These are phyloP conservation scores for Raphanus hybrid DNA, from an alignment of 441 rosid genomes.

Conservation along the genomic window DNA sequence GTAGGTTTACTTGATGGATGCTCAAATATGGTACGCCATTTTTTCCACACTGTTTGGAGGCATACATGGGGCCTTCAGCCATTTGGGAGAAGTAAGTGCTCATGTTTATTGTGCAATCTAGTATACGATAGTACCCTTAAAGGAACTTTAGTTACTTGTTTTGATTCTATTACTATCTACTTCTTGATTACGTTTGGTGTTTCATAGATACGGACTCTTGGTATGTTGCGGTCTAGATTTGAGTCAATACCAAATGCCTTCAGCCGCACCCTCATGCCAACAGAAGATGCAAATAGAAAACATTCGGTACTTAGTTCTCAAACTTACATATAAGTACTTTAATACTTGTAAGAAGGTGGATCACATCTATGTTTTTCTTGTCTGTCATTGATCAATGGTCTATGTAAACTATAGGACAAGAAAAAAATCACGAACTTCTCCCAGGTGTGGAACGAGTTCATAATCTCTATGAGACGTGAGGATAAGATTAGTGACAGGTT, in stretches of 20 bases:
- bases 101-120: conserved; percentile 3
- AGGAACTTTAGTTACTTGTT: conserved; percentile 16
- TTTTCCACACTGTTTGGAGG: conserved; percentile 96
- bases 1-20: conserved; percentile 94
- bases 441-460: conserved; percentile 92
- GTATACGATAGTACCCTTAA: not conserved
- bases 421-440: conserved; percentile 69
- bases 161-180: conserved; percentile 24
- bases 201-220: conserved; percentile 89
- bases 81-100: conserved; percentile 92
- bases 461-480: conserved; percentile 80
- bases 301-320: conserved; percentile 43
- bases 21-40: conserved; percentile 98
- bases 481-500: conserved; percentile 95
- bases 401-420: conserved; percentile 54
- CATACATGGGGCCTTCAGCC: conserved; percentile 94
- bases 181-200: conserved; percentile 20
- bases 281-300: conserved; percentile 40
- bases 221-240: conserved; percentile 96
- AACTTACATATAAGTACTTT: not conserved
- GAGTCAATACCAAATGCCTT: conserved; percentile 71
- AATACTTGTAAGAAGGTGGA: conserved; percentile 15
- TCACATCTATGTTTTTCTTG: conserved; percentile 13
- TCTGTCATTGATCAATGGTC: conserved; percentile 31
- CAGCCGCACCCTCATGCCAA: conserved; percentile 68